A percentile compares a stretch with the other conserved stretches of the same genome.
phyloP scores from a whole-genome alignment of 73 alveolate species.

The Symbiodinium natans region DNA sequence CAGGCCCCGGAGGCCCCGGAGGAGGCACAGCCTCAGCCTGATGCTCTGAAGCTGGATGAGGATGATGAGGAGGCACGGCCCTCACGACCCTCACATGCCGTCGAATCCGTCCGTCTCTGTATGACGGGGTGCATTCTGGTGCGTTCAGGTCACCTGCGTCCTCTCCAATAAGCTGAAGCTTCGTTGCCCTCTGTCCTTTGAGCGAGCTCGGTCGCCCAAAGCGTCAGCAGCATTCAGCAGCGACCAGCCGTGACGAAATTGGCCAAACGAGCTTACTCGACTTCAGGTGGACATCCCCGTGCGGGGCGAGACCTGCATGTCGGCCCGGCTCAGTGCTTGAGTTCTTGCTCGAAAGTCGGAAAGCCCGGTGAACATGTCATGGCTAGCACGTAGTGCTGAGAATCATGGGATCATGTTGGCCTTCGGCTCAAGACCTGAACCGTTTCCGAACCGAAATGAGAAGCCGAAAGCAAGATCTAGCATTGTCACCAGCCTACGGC shows the following conservation, averaged over 20 bases:
- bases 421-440: not conserved
- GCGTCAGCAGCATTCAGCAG: not conserved
- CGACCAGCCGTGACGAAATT: not conserved
- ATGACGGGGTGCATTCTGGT: not conserved
- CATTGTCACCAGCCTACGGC: no score
- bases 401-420: not conserved
- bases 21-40: not conserved
- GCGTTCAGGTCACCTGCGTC: slow-evolving; percentile 60
- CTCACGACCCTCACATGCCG: no score
- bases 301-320: slow-evolving; percentile 87
- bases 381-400: not conserved
- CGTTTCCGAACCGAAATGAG: not conserved
- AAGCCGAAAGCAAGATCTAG: no score
- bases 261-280: no score
- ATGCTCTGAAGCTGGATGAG: slow-evolving; percentile 15
- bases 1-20: not conserved
- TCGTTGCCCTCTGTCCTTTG: slow-evolving; percentile 92
- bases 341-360: not conserved
- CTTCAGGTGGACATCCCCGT: slow-evolving; percentile 79
- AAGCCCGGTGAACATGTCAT: no score
- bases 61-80: slow-evolving; percentile 15
- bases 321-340: not conserved
- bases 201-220: slow-evolving; percentile 14
- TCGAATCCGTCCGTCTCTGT: no score
- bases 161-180: slow-evolving; percentile 86